These are phyloP conservation scores for Ascochyta koolunga DNA, from an alignment of 2,329 filamentous ascomycete species.

Conservation along the genomic window DNA sequence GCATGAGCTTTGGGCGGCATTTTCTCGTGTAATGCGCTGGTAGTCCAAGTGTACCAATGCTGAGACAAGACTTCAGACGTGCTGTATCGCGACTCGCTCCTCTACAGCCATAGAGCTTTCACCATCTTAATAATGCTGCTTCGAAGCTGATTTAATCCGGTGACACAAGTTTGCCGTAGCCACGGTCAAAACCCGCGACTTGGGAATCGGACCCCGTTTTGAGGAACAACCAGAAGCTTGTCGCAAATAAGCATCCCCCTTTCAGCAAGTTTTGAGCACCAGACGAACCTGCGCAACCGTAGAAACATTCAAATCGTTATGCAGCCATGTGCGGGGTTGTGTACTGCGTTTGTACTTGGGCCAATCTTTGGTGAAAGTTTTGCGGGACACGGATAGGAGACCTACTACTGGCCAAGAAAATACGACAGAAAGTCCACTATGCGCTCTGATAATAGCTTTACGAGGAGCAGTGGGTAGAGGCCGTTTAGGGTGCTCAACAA, in stretches of 20 bases:
- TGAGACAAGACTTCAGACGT: not conserved
- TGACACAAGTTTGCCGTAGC: not conserved
- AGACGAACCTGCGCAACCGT: not conserved
- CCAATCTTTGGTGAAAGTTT: not conserved
- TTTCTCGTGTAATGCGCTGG: not conserved
- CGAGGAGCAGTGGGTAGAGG: slow-evolving; percentile 14
- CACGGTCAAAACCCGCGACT: not conserved
- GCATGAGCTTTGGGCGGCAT: not conserved
- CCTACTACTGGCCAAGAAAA: slow-evolving; percentile 7
- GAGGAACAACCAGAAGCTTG: slow-evolving; percentile 19
- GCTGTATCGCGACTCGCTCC: not conserved
- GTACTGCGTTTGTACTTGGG: not conserved
- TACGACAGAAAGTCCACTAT: slow-evolving; percentile 12
- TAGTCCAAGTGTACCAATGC: not conserved
- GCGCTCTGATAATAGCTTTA: slow-evolving; percentile 5
- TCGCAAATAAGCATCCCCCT: slow-evolving; percentile 16
- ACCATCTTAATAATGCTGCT: not conserved
- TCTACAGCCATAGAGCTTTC: not conserved
- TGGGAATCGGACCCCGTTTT: not conserved
- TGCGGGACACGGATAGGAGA: not conserved
- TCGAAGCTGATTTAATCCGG: not conserved
- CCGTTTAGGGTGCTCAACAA: not conserved
- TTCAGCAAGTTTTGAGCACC: slow-evolving; percentile 2
- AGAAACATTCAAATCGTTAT: not conserved
- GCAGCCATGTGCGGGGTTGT: not conserved